A percentile compares a stretch with the other conserved stretches of the same genome.
These are phyloP conservation scores for Licmophora abbreviata DNA, from an alignment of 108 stramenopile species.

Conservation along the genomic window DNA sequence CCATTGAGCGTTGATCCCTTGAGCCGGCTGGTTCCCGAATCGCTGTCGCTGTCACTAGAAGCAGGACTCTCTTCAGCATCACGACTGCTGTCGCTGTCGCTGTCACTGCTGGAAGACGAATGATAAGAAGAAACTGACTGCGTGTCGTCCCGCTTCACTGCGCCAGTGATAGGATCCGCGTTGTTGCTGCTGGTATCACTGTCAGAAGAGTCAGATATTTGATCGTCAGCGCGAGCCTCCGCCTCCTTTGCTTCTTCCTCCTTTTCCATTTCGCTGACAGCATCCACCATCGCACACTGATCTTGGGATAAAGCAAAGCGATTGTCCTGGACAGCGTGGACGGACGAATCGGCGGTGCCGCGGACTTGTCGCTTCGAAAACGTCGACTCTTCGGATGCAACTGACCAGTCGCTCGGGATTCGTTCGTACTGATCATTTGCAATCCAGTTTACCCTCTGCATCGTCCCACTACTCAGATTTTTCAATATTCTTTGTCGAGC, in stretches of 20 bases:
- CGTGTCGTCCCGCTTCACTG: not conserved
- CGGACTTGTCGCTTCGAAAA: conserved; percentile 3
- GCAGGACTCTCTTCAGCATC: conserved; percentile 8
- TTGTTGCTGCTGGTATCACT: conserved; percentile 12
- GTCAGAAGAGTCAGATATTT: conserved; percentile 1
- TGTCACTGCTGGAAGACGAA: conserved; percentile 8
- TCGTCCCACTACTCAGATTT: conserved; percentile 10
- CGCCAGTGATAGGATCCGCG: not conserved
- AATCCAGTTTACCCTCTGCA: not conserved
- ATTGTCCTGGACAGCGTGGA: conserved; percentile 11
- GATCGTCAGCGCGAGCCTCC: conserved; percentile 2
- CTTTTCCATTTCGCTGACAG: conserved; percentile 22
- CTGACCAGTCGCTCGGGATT: not conserved
- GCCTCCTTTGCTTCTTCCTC: conserved; percentile 10
- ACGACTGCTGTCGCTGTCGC: not conserved
- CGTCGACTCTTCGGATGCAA: not conserved
- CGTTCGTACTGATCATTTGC: conserved; percentile 1
- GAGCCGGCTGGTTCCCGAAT: too few species aligned
- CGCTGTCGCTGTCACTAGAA: not conserved
- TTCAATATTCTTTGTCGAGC: conserved; percentile 47
- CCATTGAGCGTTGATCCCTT: conserved; percentile 3
- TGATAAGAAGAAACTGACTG: not conserved
- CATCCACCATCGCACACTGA: conserved; percentile 27
- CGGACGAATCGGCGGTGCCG: not conserved
- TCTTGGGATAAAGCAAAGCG: conserved; percentile 25